Evolutionary conservation across 441 rosid species (phyloP).

Genomic region (Arabidopsis hybrid): DNA sequence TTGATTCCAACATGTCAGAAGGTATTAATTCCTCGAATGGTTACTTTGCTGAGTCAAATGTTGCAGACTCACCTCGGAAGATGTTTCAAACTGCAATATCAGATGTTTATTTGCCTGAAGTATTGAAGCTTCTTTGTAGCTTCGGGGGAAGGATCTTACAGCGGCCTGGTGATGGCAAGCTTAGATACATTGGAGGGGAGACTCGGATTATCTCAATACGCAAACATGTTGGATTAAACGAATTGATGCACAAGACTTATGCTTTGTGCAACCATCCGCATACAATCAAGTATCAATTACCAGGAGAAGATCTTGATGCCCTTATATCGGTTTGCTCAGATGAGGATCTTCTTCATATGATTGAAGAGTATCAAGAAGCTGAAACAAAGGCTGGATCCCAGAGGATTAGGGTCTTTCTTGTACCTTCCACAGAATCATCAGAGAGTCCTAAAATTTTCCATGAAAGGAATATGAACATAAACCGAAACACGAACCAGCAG

Average conservation of each 20-base stretch:
- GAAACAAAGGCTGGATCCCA: conserved; percentile 57
- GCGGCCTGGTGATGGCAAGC: conserved; percentile 65
- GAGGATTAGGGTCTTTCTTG: conserved; percentile 62
- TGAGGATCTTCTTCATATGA: conserved; percentile 69
- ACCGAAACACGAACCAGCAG: conserved; percentile 44
- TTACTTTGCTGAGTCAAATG: conserved; percentile 39
- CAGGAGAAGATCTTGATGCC: conserved; percentile 76
- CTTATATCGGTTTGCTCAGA: conserved; percentile 63
- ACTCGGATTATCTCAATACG: conserved; percentile 62
- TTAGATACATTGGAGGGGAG: conserved; percentile 72
- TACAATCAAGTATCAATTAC: conserved; percentile 69
- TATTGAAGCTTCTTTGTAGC: conserved; percentile 71
- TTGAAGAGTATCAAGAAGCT: conserved; percentile 67
- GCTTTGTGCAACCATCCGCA: conserved; percentile 60
- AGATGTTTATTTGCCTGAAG: conserved; percentile 43
- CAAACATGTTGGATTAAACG: conserved; percentile 51
- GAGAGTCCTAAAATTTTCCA: conserved; percentile 57
- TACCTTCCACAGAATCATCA: conserved; percentile 46
- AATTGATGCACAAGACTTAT: conserved; percentile 56
- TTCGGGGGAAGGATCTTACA: conserved; percentile 71
- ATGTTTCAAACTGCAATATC: conserved; percentile 43
- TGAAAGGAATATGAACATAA: conserved; percentile 41
- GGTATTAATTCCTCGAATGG: conserved; percentile 35
- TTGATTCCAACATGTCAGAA: conserved; percentile 53
- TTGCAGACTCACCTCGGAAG: conserved; percentile 54